Conservation (phyloP, 768 basidiomycete genomes). For the Galerina sulciceps region DNA sequence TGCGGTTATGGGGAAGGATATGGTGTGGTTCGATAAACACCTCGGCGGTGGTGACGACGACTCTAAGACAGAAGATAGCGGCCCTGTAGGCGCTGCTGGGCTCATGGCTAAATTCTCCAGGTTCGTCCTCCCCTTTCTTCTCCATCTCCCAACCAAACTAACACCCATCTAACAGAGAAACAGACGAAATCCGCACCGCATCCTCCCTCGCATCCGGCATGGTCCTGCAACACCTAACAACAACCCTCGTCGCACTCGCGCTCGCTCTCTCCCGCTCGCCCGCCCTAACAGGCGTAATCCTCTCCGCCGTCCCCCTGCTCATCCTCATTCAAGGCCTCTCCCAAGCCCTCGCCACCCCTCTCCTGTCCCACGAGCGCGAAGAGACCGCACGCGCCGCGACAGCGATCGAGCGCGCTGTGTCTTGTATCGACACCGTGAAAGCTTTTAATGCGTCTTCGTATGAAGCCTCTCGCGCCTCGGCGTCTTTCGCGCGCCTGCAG, state of each 20-base stretch:
- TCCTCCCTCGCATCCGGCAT: conserved; percentile 80
- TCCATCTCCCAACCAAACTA: neutral
- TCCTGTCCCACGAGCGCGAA: conserved; percentile 67
- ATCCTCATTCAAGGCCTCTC: conserved; percentile 77
- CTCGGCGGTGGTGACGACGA: conserved; percentile 53
- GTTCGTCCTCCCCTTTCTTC: conserved; percentile 38
- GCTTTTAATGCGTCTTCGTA: conserved; percentile 79
- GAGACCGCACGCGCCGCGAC: conserved; percentile 76
- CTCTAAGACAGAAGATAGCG: conserved; percentile 42
- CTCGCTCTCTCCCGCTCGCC: conserved; percentile 85
- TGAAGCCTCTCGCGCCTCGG: conserved; percentile 48
- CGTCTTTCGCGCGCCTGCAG: conserved; percentile 48
- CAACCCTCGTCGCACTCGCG: conserved; percentile 75
- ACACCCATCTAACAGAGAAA: conserved; percentile 63
- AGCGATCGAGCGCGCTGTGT: conserved; percentile 74
- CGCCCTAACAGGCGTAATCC: conserved; percentile 88
- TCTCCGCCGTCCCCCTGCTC: conserved; percentile 85
- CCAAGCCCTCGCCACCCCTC: conserved; percentile 69
- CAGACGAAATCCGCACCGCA: conserved; percentile 89
- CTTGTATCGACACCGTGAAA: conserved; percentile 89
- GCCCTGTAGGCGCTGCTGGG: conserved; percentile 80
- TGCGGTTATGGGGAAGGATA: conserved; percentile 68
- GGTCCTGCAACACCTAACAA: conserved; percentile 80
- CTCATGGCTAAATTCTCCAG: conserved; percentile 92
- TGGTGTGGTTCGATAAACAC: conserved; percentile 91